Evolutionary conservation across 2,329 filamentous ascomycete genomes (phyloP).

Genomic region (Stagonosporopsis tanaceti): DNA sequence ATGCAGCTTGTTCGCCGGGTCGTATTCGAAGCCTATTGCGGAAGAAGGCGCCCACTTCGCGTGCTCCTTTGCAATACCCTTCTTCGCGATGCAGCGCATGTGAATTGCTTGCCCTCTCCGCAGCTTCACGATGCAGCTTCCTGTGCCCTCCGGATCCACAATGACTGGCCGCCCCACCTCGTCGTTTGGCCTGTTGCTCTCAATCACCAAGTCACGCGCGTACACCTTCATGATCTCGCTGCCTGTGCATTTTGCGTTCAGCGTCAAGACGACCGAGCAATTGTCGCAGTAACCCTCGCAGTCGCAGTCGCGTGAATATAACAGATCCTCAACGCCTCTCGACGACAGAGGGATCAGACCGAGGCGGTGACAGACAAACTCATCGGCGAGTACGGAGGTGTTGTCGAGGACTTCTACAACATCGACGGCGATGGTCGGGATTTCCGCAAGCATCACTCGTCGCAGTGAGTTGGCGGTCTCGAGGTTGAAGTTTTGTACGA

Average conservation of each 20-base stretch:
- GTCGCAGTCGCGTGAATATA: slow-evolving; percentile 93
- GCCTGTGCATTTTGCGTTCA: slow-evolving; percentile 84
- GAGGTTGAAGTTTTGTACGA: slow-evolving; percentile 87
- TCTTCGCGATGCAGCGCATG: slow-evolving; percentile 92
- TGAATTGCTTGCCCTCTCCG: slow-evolving; percentile 88
- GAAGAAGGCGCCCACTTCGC: slow-evolving; percentile 96
- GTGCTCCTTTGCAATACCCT: slow-evolving; percentile 98
- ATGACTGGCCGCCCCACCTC: slow-evolving; percentile 83
- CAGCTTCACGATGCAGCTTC: slow-evolving; percentile 88
- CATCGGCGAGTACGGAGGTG: slow-evolving; percentile 94
- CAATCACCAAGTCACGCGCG: slow-evolving; percentile 83
- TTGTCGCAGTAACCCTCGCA: slow-evolving; percentile 95
- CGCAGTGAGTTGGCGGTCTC: slow-evolving; percentile 92
- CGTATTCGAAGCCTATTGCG: slow-evolving; percentile 96
- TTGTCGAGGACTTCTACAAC: slow-evolving; percentile 92
- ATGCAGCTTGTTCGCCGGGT: slow-evolving; percentile 93
- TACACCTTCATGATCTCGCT: slow-evolving; percentile 95
- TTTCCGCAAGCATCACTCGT: slow-evolving; percentile 89
- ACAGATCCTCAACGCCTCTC: slow-evolving; percentile 79
- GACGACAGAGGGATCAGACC: slow-evolving; percentile 89
- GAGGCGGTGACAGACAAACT: slow-evolving; percentile 92
- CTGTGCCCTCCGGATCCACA: slow-evolving; percentile 80
- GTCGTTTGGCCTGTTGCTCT: slow-evolving; percentile 73
- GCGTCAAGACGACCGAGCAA: slow-evolving; percentile 83
- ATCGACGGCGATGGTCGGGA: slow-evolving; percentile 94